A percentile compares a stretch with the other conserved stretches of the same genome.
Evolutionary conservation across 2,329 filamentous ascomycete genomes (phyloP).

Genomic region (Stenocarpella maydis): DNA sequence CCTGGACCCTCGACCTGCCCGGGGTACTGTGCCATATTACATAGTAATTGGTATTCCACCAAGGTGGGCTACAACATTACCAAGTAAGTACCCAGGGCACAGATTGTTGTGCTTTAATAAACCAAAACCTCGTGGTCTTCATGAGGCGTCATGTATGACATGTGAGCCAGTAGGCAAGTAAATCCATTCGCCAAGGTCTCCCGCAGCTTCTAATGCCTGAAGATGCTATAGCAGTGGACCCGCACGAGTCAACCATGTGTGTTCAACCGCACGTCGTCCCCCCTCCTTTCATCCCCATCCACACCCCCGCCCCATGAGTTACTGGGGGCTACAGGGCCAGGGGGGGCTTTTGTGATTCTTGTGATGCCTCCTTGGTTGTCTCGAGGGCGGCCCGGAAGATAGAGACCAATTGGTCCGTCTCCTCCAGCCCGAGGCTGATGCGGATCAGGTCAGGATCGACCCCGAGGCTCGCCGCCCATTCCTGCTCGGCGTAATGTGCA

Average conservation of each 20-base stretch:
- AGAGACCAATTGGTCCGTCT: conserved; percentile 69
- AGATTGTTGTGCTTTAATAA: neutral
- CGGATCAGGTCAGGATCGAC: conserved; percentile 83
- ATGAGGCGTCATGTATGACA: neutral
- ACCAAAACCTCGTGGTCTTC: neutral
- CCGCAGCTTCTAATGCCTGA: neutral
- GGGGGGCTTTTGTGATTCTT: neutral
- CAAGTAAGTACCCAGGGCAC: no score
- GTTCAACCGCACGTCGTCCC: neutral
- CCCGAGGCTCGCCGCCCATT: conserved; percentile 87
- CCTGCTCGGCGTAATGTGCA: conserved; percentile 89
- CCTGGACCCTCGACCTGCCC: neutral
- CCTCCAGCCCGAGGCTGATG: conserved; percentile 90
- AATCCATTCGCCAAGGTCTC: no score
- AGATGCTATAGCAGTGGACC: neutral
- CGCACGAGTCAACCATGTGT: neutral
- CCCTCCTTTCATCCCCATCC: neutral
- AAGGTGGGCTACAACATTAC: no score
- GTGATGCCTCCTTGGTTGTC: conserved; percentile 53
- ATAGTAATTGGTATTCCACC: no score
- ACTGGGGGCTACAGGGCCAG: neutral
- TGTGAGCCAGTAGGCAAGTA: neutral
- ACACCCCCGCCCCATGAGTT: neutral
- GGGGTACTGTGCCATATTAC: neutral
- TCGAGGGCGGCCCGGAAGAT: conserved; percentile 76